Evolutionary conservation across 106 monocot species (phyloP), one percentile per base, ranked within the genome.

Genomic region (Dendrobium officinale): DNA sequence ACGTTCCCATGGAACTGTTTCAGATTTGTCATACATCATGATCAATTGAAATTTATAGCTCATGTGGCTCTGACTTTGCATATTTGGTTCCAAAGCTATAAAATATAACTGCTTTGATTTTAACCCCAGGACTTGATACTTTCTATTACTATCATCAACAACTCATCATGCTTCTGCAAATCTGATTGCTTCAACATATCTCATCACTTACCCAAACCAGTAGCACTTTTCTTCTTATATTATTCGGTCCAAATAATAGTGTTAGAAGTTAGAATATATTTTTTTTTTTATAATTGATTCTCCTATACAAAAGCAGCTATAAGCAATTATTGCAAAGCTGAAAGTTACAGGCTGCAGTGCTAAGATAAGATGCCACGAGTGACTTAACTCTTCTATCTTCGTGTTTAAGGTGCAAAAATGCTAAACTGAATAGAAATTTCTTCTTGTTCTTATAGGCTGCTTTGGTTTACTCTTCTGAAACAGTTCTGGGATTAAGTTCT

Each of bases 1-100:
- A 42, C 20, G 74, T 40, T 72, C 74, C 73, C 74, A 18, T 43
- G 19, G 33, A 43, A 74, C 74, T 74, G 74, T 42, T 74, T 44
- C 42, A 74, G 19, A 74, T 43, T 31, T 18, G 27, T 43, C 42
- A 43, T 6, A 74, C 74, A 70, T 70, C 33, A 74, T 74, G 74
- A 72, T 72, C 13, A 51, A 13, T n/a, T 61, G 61, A 61, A 70
- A 4, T 10, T 70, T 70, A 15, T 70, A 33, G 27, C 70, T 74
- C 19, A 17, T 42, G 27, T 74, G 19, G 6, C 5, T 18, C 43
- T 74, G 41, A 74, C 5, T 43, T 74, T 37, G 42, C 15, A n/a
- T 0, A 72, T 72, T 37, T 74, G 74, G 20, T 3, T 74, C 40
- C 74, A 0, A 42, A 43, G 40, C 40, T 17, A 43, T 43, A 42